Evolutionary conservation across 768 basidiomycete genomes (phyloP), one percentile per base, ranked within the genome.

Genomic region (Crassisporium funariophilum): DNA sequence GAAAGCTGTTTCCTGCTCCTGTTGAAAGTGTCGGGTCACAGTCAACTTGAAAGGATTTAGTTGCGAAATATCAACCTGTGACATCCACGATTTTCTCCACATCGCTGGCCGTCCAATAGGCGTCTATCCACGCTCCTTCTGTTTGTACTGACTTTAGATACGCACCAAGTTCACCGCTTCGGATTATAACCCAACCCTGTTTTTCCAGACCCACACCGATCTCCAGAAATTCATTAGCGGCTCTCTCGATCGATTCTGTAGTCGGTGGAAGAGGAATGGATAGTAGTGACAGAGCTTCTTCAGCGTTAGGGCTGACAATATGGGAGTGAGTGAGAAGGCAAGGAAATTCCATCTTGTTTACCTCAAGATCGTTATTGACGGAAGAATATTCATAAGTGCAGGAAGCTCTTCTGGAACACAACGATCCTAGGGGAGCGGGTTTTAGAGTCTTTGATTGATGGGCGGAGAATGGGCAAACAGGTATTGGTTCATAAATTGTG

Each of bases 1-100:
- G 73, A 64, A 95, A 95, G 49, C 82, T 78, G 63, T 95, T 95
- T 12, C 93, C 93, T n/a, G 91, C 92, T 35, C 93, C 90, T 91
- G 52, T 17, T 47, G n/a, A 15, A 37, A 47, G 24, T 21, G 52
- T 50, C 42, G 22, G 31, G 38, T 35, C 43, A 54, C 46, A 44
- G 47, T n/a, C n/a, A 34, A 43, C n/a, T 11, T 23, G 27, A 13
- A 37, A 16, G 29, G 44, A 46, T 31, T 17, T 31, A 4, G 34
- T 41, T 24, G 21, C 40, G 20, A 34, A 54, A 49, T 43, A 59
- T 62, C 55, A 51, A 83, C 88, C 92, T 53, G 91, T 95, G 19
- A 92, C 90, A 64, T 95, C 91, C 2, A 86, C 77, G 12, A 95
- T 72, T 46, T 75, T 80, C 16, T 67, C 65, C 20, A 58, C 53